These are phyloP conservation scores for Paecilomyces formosus DNA, from an alignment of 2,329 filamentous ascomycete species.

Conservation along the genomic window DNA sequence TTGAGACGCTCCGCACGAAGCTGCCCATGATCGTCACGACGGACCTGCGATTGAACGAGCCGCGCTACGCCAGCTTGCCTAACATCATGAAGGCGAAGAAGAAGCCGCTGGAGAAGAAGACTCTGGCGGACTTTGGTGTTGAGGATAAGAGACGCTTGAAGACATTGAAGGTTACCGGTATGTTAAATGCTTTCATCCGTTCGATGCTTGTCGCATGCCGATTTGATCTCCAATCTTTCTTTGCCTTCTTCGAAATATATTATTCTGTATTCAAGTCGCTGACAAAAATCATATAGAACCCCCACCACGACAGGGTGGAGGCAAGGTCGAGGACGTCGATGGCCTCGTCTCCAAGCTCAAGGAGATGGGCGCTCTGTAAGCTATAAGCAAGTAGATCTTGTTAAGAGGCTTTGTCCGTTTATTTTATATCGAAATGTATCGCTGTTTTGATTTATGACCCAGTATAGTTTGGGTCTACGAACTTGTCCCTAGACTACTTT, in stretches of 20 bases:
- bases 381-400: neutral
- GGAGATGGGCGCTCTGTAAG: conserved; percentile 82
- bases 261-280: neutral
- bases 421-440: neutral
- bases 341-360: conserved; percentile 91
- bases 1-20: conserved; percentile 78
- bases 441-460: neutral
- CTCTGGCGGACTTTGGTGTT: conserved; percentile 71
- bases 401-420: neutral
- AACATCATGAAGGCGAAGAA: conserved; percentile 99
- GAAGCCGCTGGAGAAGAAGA: conserved; percentile 95
- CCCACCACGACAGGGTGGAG: conserved; percentile 77
- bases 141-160: conserved; percentile 71
- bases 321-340: conserved; percentile 95
- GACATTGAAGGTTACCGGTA: conserved; percentile 80
- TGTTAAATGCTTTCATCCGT: conserved; percentile 16
- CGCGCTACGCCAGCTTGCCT: conserved; percentile 86
- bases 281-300: conserved; percentile 55
- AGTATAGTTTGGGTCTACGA: neutral
- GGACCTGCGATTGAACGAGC: conserved; percentile 89
- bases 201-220: neutral
- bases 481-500: neutral
- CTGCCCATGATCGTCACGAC: conserved; percentile 93
- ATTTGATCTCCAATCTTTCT: conserved; percentile 2
- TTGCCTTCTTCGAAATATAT: neutral